phyloP scores from a whole-genome alignment of 495 filamentous ascomycete genomes.

The Daldinia decipiens region DNA sequence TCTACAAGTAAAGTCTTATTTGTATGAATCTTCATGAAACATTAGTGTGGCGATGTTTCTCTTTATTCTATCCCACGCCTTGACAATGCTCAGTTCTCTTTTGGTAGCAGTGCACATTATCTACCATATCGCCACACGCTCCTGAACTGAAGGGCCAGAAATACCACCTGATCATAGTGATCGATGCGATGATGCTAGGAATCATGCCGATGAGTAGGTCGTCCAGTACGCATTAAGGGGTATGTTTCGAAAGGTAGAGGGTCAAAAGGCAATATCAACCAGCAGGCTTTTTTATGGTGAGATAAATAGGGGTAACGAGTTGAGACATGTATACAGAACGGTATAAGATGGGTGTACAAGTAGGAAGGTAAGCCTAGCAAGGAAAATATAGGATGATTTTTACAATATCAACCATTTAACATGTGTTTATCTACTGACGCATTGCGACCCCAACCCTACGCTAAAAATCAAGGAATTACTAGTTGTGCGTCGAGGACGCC shows the following conservation, averaged over 20 bases:
- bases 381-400: too few relatives aligned
- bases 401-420: too few relatives aligned
- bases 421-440: too few relatives aligned
- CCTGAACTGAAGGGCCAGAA: background rate
- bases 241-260: background rate
- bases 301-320: background rate
- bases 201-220: slow-evolving; percentile 24
- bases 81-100: background rate
- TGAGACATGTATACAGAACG: too few relatives aligned
- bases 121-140: background rate
- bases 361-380: too few relatives aligned
- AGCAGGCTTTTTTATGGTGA: background rate
- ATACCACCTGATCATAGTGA: background rate
- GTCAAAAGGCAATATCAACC: background rate
- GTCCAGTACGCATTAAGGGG: background rate
- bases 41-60: background rate
- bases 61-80: background rate
- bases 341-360: too few relatives aligned
- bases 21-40: background rate
- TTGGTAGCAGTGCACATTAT: background rate
- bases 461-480: too few relatives aligned
- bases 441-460: too few relatives aligned
- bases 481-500: too few relatives aligned
- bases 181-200: slow-evolving; percentile 35
- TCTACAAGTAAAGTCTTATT: background rate